A percentile compares a stretch with the other conserved stretches of the same genome.
These are phyloP conservation scores for Mycena leptocephala DNA, from an alignment of 768 basidiomycete species.

Conservation along the genomic window DNA sequence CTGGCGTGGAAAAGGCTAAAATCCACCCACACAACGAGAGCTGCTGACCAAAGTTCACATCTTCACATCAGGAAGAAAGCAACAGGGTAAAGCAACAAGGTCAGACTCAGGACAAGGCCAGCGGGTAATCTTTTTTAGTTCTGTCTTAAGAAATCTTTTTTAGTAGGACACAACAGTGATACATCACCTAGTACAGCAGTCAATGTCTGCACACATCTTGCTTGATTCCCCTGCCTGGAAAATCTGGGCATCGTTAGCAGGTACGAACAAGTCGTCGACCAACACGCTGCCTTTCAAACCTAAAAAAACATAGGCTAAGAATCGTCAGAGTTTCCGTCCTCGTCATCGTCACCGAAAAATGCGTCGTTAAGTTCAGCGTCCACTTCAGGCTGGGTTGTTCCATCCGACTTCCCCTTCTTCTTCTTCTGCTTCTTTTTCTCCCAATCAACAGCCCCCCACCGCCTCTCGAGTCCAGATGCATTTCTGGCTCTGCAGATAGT, in stretches of 20 bases:
- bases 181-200: too few species aligned
- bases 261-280: neutral
- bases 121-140: too few species aligned
- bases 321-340: constrained; percentile 18
- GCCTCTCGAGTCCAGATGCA: constrained; percentile 45
- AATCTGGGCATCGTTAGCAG: neutral
- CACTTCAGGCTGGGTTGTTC: neutral
- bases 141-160: too few species aligned
- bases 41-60: too few species aligned
- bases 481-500: constrained; percentile 75
- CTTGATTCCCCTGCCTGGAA: too few species aligned
- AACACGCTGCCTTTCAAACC: neutral
- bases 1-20: too few species aligned
- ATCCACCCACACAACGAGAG: too few species aligned
- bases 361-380: constrained; percentile 24
- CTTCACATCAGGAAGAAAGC: too few species aligned
- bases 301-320: neutral
- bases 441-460: constrained; percentile 16
- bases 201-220: too few species aligned
- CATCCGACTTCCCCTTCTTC: constrained; percentile 18
- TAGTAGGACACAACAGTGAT: too few species aligned
- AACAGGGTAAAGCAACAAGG: too few species aligned
- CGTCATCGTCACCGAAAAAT: constrained; percentile 34
- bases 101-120: too few species aligned
- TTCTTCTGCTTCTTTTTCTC: constrained; percentile 19